Evolutionary conservation across 129 eudicot genomes (phyloP), one percentile per base, ranked within the genome.

Genomic region (Chrysanthemum seticuspe): DNA sequence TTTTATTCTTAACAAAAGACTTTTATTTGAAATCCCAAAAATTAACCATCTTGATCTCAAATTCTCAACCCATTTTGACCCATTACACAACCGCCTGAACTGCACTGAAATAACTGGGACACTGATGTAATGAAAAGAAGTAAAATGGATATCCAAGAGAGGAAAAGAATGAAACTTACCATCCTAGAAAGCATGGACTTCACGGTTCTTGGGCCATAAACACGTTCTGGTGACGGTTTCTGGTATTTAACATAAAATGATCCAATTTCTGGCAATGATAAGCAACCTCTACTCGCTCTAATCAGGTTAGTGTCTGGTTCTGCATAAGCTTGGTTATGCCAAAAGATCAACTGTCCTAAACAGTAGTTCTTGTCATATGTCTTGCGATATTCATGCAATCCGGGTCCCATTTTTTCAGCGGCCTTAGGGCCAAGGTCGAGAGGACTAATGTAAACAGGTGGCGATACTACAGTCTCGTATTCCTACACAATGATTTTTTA

Each of bases 401-500:
- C 90, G 0, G 96, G 76, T 11, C 90, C 97, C 86, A 95, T 48
- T 74, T 82, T 95, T 62, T 90, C 94, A 36, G 88, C 85, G 19
- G 76, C 88, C 82, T 95, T 90, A 19, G 99, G 97, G 18, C 97
- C 92, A 68, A 95, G 80, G 82, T 95, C 99, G 19, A 95, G 94
- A 44, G 99, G 96, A 65, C 89, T 95, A 50, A 95, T 95, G 79
- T 86, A 80, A 64, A 95, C 97, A 58, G 97, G 96, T 1, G 94
- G 90, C 2, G 99, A 95, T 21, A 88, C 88, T 49, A 95, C 83
- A 5, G 70, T 70, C 76, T 86, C 80, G 66, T 90, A 95, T 74
- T 86, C 99, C 99, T 95, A 86, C 91, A 86, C 73, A 51, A 49
- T 48, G 18, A 59, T 45, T 66, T 16, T 40, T 60, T 21, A 71